Conservation (phyloP, 2,329 filamentous ascomycete species). For the Amylocarpus encephaloides region DNA sequence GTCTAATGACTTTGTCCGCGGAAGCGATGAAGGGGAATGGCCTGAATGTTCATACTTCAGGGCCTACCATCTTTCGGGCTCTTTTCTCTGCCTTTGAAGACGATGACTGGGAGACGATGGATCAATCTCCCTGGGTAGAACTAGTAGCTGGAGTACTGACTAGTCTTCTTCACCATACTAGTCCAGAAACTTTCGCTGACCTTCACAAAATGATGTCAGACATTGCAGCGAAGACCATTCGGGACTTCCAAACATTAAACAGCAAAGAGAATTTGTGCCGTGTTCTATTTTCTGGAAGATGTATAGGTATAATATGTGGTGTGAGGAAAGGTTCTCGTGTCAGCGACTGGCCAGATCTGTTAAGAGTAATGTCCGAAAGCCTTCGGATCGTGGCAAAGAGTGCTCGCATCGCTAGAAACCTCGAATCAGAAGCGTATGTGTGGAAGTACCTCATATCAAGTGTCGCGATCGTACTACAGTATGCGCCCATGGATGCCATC, state of each 20-base stretch:
- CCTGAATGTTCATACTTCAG: constrained; percentile 52
- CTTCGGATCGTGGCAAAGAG: constrained; percentile 43
- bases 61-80: constrained; percentile 45
- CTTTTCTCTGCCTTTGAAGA: constrained; percentile 41
- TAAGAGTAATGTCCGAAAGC: constrained; percentile 49
- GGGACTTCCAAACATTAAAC: constrained; percentile 33
- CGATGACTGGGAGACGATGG: constrained; percentile 42
- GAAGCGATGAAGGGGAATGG: constrained; percentile 68
- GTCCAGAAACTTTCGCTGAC: constrained; percentile 63
- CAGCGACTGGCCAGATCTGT: constrained; percentile 60
- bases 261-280: constrained; percentile 34
- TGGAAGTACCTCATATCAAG: constrained; percentile 55
- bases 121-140: constrained; percentile 46
- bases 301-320: constrained; percentile 65
- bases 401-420: constrained; percentile 21
- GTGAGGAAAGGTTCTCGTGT: constrained; percentile 78
- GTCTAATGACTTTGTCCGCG: constrained; percentile 85
- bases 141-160: constrained; percentile 72
- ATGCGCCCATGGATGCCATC: constrained; percentile 71
- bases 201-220: constrained; percentile 58
- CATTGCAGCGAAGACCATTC: constrained; percentile 35
- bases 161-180: constrained; percentile 77
- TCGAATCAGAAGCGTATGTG: constrained; percentile 36
- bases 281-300: constrained; percentile 44
- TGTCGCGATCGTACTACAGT: constrained; percentile 62